A percentile compares a stretch with the other conserved stretches of the same genome.
phyloP scores from a whole-genome alignment of 352 stramenopile species.

The Pythium angustatum region DNA sequence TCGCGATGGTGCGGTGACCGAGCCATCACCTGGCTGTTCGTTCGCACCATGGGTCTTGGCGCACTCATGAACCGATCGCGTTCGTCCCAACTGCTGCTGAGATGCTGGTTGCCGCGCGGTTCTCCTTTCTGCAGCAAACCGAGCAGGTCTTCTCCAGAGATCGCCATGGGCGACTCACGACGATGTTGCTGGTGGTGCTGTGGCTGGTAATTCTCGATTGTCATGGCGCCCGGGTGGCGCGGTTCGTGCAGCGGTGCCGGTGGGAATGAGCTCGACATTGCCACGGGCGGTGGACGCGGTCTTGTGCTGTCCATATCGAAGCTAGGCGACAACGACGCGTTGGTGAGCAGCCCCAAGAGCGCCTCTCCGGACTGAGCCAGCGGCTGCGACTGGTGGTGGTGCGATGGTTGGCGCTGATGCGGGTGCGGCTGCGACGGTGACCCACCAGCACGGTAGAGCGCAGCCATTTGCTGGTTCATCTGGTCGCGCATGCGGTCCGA shows the following conservation, averaged over 20 bases:
- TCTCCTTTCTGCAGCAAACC: conserved; percentile 33
- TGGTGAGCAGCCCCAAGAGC: conserved; percentile 43
- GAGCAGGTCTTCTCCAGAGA: conserved; percentile 35
- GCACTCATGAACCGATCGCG: conserved; percentile 24
- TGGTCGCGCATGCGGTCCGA: conserved; percentile 49
- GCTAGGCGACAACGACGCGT: neutral
- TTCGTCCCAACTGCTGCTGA: conserved; percentile 31
- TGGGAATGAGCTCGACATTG: conserved; percentile 25
- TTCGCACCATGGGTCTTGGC: conserved; percentile 18
- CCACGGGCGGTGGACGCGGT: conserved; percentile 17
- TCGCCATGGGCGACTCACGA: conserved; percentile 6
- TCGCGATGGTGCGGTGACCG: conserved; percentile 24
- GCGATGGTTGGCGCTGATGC: conserved; percentile 28
- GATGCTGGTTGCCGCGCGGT: conserved; percentile 2
- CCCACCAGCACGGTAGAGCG: conserved; percentile 46
- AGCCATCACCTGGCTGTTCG: conserved; percentile 27
- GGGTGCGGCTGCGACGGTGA: conserved; percentile 18
- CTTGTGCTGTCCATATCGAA: conserved; percentile 21
- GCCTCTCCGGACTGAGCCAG: conserved; percentile 39
- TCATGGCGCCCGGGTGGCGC: conserved; percentile 16
- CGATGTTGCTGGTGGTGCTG: conserved; percentile 26
- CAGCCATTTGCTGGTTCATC: conserved; percentile 82
- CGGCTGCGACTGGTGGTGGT: conserved; percentile 26
- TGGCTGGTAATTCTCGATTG: conserved; percentile 17
- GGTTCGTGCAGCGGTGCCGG: conserved; percentile 9